Base-by-base conservation (phyloP, 129 eudicot genomes). In the Flaveria robusta region DNA sequence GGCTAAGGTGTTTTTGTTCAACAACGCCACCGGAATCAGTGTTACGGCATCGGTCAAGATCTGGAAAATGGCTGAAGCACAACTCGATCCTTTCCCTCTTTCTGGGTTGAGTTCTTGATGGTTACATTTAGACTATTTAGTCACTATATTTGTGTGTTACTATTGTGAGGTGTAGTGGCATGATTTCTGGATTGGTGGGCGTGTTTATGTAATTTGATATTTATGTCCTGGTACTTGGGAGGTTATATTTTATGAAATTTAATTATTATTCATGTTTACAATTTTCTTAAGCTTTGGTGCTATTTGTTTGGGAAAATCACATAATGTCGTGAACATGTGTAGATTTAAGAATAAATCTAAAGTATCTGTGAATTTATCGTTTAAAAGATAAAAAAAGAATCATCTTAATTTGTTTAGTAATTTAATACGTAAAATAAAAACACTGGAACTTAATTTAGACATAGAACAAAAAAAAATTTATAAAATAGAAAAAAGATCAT, bases 11-110 rank as follows among this genome's bases (percentile, higher is more conserved):
- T 92, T 84, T 79, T 70, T 92, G 79, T 90, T 92, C 80, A 92
- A 92, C 84, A 92, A 92, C 70, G 98, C 98, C 11, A 92, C 98
- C 9, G 86, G 81, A 27, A 80, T 81, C 51, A 86, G 83, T 16
- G 89, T 92, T 24, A 86, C 82, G 31, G 96, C 96, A 7, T 88
- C 95, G 5, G 50, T 88, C 1, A 92, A 88, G 89, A 77, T 85
- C 15, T 92, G 96, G 96, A 82, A 84, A 24, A 85, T 92, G 87
- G 80, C 46, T 7, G 84, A 88, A 5, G 96, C 96, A 10, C 29
- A 82, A 41, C 81, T 84, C 8, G 79, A 82, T 12, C 86, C 88
- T 55, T 87, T 72, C 81, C 93, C 90, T 37, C 75, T 80, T 50
- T 45, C 73, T 24, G 71, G 47, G 20, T 69, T 66, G 79, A 56